phyloP scores from a whole-genome alignment of 2,329 filamentous ascomycete species.

The Aspergillus calidoustus region DNA sequence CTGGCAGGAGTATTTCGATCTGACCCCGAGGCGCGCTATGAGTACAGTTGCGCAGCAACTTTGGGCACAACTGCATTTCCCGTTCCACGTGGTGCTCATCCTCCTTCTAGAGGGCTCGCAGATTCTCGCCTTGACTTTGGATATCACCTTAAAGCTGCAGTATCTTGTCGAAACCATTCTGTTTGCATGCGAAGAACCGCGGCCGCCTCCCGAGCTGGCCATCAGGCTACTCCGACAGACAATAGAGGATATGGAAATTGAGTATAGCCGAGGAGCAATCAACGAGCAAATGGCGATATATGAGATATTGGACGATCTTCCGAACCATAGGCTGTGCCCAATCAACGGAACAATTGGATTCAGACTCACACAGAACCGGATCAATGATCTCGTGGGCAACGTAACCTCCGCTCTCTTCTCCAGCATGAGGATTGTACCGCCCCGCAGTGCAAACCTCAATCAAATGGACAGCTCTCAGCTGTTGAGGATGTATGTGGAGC shows the following conservation, averaged over 20 bases:
- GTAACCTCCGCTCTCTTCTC: conserved; percentile 47
- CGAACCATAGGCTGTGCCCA: conserved; percentile 37
- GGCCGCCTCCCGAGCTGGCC: conserved; percentile 32
- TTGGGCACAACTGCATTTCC: conserved; percentile 59
- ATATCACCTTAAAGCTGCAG: conserved; percentile 46
- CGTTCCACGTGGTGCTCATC: conserved; percentile 66
- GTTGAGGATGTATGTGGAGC: conserved; percentile 42
- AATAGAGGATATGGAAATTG: conserved; percentile 47
- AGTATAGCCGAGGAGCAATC: conserved; percentile 39
- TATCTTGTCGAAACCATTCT: conserved; percentile 46
- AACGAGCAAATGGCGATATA: conserved; percentile 40
- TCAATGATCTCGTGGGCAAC: conserved; percentile 43
- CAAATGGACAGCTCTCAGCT: conserved; percentile 36
- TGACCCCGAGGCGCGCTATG: conserved; percentile 56
- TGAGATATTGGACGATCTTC: conserved; percentile 36
- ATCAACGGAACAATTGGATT: conserved; percentile 24
- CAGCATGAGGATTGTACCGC: conserved; percentile 44
- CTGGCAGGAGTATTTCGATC: conserved; percentile 67
- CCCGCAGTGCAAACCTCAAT: conserved; percentile 32
- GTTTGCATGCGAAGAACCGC: conserved; percentile 45
- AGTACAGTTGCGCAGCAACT: conserved; percentile 63
- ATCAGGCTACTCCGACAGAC: conserved; percentile 42
- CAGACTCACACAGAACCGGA: conserved; percentile 32
- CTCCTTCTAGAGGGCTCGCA: conserved; percentile 69
- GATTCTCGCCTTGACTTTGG: conserved; percentile 55